Conservation (phyloP, 805 yeast species). For the Candida parachauliodes region DNA sequence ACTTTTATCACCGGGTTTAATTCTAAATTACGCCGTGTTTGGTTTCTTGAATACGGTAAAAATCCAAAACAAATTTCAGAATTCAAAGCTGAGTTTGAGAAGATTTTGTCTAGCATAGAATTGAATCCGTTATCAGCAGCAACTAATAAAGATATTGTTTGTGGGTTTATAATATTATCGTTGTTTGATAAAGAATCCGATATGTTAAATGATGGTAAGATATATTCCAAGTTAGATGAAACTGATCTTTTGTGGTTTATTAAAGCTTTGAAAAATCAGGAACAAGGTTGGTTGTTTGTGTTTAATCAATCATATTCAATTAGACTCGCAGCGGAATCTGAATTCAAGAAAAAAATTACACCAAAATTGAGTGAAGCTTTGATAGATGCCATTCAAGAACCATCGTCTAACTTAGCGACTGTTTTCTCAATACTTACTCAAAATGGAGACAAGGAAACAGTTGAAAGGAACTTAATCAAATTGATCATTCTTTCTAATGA, state of each 20-base stretch:
- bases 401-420: slow-evolving; percentile 8
- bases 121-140: slow-evolving; percentile 53
- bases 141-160: slow-evolving; percentile 48
- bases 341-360: slow-evolving; percentile 24
- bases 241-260: slow-evolving; percentile 54
- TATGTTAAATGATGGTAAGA: slow-evolving; percentile 43
- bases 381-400: slow-evolving; percentile 37
- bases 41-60: slow-evolving; percentile 56
- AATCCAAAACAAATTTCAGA: slow-evolving; percentile 16
- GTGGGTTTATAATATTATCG: slow-evolving; percentile 50
- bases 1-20: slow-evolving; percentile 61
- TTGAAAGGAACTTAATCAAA: slow-evolving; percentile 15
- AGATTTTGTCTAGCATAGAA: slow-evolving; percentile 39
- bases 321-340: slow-evolving; percentile 30
- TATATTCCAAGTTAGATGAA: slow-evolving; percentile 46
- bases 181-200: slow-evolving; percentile 20
- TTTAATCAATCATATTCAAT: slow-evolving; percentile 39
- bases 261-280: slow-evolving; percentile 32
- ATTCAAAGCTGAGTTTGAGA: slow-evolving; percentile 19
- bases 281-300: slow-evolving; percentile 38
- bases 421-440: slow-evolving; percentile 25
- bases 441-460: slow-evolving; percentile 13
- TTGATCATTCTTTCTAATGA: slow-evolving; percentile 30
- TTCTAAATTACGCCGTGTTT: slow-evolving; percentile 55
- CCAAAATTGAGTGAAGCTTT: slow-evolving; percentile 40